phyloP scores from a whole-genome alignment of 306 rosid genomes.

The Abrus pulchellus region DNA sequence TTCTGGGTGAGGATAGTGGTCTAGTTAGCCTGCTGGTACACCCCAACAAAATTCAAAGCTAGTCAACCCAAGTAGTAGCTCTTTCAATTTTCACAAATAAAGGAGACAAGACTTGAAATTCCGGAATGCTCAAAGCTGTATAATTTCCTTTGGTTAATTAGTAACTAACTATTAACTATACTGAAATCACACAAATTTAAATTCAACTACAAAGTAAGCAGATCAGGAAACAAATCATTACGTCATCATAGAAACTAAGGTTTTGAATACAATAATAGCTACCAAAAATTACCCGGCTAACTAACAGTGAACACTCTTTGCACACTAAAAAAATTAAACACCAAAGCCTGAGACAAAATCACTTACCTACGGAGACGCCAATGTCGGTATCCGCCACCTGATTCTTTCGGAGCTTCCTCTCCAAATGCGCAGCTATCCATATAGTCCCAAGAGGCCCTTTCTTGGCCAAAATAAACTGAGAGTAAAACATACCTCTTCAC shows the following conservation, averaged over 20 bases:
- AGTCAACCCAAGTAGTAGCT: neutral
- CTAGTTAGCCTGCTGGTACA: neutral
- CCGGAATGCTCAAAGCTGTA: neutral
- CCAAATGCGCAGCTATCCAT: slow-evolving; percentile 99
- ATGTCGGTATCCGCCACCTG: slow-evolving; percentile 99
- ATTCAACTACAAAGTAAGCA: neutral
- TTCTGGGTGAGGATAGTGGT: neutral
- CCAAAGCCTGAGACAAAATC: slow-evolving; percentile 15
- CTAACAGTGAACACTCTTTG: neutral
- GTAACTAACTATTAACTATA: neutral
- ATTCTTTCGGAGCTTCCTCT: slow-evolving; percentile 97
- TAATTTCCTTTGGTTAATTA: neutral
- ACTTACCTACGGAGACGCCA: slow-evolving; percentile 97
- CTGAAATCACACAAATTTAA: neutral
- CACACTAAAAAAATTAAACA: neutral
- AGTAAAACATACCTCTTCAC: slow-evolving; percentile 83
- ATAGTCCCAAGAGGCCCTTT: slow-evolving; percentile 99
- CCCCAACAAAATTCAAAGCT: neutral
- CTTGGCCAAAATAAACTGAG: slow-evolving; percentile 99
- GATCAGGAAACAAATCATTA: slow-evolving; percentile 20
- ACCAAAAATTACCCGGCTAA: neutral
- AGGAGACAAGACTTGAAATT: neutral
- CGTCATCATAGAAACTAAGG: slow-evolving; percentile 4
- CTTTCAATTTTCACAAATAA: neutral
- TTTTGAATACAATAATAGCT: neutral